Percentiles rank a stretch among this genome's conserved stretches.
Evolutionary conservation across 208 protist species (phyloP).

Genomic region (Trypanosomatidae sp.): DNA sequence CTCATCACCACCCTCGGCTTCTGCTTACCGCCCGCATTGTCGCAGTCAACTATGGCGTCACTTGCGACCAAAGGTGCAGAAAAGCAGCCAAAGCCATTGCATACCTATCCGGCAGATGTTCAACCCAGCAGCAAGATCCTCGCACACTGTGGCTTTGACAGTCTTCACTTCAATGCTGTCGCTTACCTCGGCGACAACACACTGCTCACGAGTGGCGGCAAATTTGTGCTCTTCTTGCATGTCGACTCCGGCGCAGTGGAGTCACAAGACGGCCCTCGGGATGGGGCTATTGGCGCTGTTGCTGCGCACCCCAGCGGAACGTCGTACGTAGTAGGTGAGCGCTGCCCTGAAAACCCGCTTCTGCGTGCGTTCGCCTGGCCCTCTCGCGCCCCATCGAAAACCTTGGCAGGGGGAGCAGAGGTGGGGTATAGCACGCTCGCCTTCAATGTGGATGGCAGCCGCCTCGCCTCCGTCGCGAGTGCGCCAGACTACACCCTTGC

Average conservation of each 20-base stretch:
- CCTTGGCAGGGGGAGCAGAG: slow-evolving; percentile 81
- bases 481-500: slow-evolving; percentile 96
- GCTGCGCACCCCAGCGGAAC: slow-evolving; percentile 64
- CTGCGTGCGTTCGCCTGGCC: slow-evolving; percentile 88
- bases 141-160: slow-evolving; percentile 74
- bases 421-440: slow-evolving; percentile 81
- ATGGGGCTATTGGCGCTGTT: slow-evolving; percentile 64
- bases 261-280: slow-evolving; percentile 48
- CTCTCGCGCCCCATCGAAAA: slow-evolving; percentile 38
- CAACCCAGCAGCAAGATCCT: slow-evolving; percentile 36
- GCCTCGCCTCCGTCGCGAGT: slow-evolving; percentile 94
- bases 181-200: slow-evolving; percentile 52
- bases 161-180: slow-evolving; percentile 62
- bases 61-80: neutral
- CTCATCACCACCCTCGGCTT: neutral
- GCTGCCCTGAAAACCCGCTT: slow-evolving; percentile 48
- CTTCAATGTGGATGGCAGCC: slow-evolving; percentile 88
- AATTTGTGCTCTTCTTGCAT: slow-evolving; percentile 86
- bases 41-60: neutral
- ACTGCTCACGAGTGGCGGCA: slow-evolving; percentile 71
- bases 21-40: neutral
- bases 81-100: slow-evolving; percentile 49
- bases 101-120: slow-evolving; percentile 56
- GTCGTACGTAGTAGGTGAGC: slow-evolving; percentile 88
- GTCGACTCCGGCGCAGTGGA: slow-evolving; percentile 47